phyloP scores from a whole-genome alignment of 2,329 filamentous ascomycete species.

The Exophiala viscosa region DNA sequence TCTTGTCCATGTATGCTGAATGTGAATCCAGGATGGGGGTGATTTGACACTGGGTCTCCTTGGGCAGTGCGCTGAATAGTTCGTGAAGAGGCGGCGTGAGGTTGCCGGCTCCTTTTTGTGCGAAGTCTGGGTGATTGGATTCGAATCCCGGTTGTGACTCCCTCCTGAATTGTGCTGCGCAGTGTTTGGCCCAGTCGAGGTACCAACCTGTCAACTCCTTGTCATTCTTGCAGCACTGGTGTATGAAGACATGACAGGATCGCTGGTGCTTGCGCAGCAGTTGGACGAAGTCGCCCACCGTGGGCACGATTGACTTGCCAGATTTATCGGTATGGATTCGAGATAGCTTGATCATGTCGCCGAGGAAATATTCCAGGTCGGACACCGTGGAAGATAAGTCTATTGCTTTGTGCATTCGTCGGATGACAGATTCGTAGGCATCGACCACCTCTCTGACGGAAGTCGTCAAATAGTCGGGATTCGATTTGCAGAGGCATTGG shows the following conservation, averaged over 20 bases:
- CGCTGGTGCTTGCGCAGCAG: conserved; percentile 63
- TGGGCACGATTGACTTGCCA: conserved; percentile 43
- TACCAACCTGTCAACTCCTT: conserved; percentile 62
- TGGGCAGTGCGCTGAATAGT: conserved; percentile 47
- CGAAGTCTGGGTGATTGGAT: conserved; percentile 29
- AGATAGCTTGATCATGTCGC: conserved; percentile 62
- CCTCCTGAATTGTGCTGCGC: conserved; percentile 54
- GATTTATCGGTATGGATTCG: conserved; percentile 37
- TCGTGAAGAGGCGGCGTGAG: conserved; percentile 41
- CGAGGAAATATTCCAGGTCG: conserved; percentile 65
- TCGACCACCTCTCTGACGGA: conserved; percentile 61
- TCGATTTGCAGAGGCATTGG: conserved; percentile 61
- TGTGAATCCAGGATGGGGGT: conserved; percentile 57
- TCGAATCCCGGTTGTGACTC: conserved; percentile 3
- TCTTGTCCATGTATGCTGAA: conserved; percentile 54
- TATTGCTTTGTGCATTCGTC: conserved; percentile 65
- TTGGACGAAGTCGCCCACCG: conserved; percentile 68
- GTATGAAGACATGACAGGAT: conserved; percentile 66
- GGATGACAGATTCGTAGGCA: conserved; percentile 71
- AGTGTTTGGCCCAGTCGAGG: conserved; percentile 57
- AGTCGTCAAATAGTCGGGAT: conserved; percentile 69
- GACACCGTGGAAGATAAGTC: conserved; percentile 67
- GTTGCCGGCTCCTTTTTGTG: conserved; percentile 37
- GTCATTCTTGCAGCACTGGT: conserved; percentile 65
- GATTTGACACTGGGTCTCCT: conserved; percentile 46